Conservation (phyloP, 371 early-diverging fungal genomes). For the Mortierella sp. region DNA sequence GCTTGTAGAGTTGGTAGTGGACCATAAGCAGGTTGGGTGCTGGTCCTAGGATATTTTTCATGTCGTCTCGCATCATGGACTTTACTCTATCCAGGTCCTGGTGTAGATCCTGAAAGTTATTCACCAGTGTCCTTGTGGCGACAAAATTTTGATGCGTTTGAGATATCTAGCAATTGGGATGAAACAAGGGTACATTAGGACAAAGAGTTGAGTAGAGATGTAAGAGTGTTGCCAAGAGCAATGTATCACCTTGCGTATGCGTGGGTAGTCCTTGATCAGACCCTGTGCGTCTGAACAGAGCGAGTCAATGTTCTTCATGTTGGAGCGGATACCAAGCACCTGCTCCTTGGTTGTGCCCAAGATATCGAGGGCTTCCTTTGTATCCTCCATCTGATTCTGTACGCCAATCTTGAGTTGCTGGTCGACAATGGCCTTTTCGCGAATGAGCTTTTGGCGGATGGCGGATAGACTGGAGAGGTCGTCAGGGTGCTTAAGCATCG, state of each 20-base stretch:
- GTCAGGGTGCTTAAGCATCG: conserved; percentile 90
- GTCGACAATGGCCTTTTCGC: conserved; percentile 94
- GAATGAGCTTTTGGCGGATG: conserved; percentile 82
- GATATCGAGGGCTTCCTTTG: conserved; percentile 88
- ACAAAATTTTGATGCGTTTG: conserved; percentile 93
- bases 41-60: conserved; percentile 70
- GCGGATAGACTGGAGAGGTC: conserved; percentile 87
- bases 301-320: conserved; percentile 85
- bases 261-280: conserved; percentile 87
- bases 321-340: conserved; percentile 74
- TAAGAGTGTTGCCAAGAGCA: too few relatives aligned
- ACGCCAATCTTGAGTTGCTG: conserved; percentile 95
- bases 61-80: conserved; percentile 79
- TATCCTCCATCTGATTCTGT: conserved; percentile 92
- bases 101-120: conserved; percentile 88
- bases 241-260: conserved; percentile 81
- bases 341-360: conserved; percentile 76
- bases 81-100: conserved; percentile 80
- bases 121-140: conserved; percentile 85
- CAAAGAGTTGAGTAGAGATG: too few relatives aligned
- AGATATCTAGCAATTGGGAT: conserved; percentile 77
- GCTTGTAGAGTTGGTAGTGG: conserved; percentile 89
- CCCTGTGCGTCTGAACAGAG: conserved; percentile 88
- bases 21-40: conserved; percentile 84
- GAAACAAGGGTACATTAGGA: neutral